Evolutionary conservation across 176 grass and related monocot species (phyloP).

Genomic region (Urochloa ruziziensis): DNA sequence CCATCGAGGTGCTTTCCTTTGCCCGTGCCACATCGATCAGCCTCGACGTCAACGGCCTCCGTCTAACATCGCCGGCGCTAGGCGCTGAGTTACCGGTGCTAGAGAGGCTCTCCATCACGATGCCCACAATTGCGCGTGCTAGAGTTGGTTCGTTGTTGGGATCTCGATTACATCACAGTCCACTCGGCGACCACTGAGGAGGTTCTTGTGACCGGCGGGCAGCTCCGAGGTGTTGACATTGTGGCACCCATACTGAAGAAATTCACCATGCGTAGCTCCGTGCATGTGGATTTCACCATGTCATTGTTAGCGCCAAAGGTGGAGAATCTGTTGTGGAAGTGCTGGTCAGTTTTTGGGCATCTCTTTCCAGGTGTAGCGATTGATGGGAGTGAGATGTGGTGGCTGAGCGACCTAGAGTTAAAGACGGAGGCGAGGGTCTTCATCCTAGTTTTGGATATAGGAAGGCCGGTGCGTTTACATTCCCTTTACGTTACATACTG

Average conservation of each 20-base stretch:
- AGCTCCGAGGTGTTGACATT: not conserved
- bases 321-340: not conserved
- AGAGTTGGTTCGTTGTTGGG: rapidly evolving
- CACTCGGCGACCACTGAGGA: not conserved
- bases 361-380: not conserved
- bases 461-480: not conserved
- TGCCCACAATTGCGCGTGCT: not conserved
- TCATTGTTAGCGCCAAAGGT: not conserved
- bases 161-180: not conserved
- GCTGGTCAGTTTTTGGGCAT: rapidly evolving
- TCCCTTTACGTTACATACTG: not conserved
- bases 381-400: not conserved
- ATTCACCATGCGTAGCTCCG: not conserved
- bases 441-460: not conserved
- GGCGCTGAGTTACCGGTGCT: not conserved
- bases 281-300: not conserved
- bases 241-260: not conserved
- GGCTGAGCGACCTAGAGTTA: not conserved
- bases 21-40: not conserved
- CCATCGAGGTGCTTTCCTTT: not conserved
- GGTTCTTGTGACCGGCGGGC: not conserved
- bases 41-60: not conserved
- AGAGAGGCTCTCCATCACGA: not conserved
- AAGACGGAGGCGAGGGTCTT: too few relatives aligned
- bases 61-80: not conserved